Base-by-base conservation (phyloP, 1,284 basidiomycete genomes). In the Malassezia obtusa region DNA sequence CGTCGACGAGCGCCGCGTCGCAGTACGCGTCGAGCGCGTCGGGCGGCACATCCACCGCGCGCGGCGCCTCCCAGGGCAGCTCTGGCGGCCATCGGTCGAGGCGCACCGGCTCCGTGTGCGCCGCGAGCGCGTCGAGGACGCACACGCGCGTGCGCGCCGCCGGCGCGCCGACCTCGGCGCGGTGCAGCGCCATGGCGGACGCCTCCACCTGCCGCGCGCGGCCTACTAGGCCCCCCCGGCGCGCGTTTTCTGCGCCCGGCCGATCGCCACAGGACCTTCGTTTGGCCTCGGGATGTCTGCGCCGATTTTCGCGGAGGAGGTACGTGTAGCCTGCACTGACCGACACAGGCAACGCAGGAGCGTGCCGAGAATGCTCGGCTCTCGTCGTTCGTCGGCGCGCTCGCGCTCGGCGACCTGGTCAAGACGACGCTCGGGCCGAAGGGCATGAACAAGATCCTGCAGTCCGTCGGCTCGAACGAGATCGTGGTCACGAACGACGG, bases 401-500 rank as follows among this genome's bases (percentile, higher is more conserved):
- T 94, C 60, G 94, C 92, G 0, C 81, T 98, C 35, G 92, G 92
- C 48, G 92, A 98, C 77, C 83, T 98, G 60, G 90, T 98, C 74
- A 98, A 96, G 78, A 92, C 89, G 4, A 98, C 94, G 15, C 82
- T 98, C 7, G 92, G 92, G 12, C 94, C 92, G 35, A 99, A 98
- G 77, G 89, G 68, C 41, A 89, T 90, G 87, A 89, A 89, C 80
- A 90, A 90, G 77, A 90, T 91, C 60, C 81, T 91, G 38, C 89
- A 96, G 78, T 95, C 90, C 2, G 84, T 78, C 7, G 88, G 90
- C 3, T 84, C 86, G 0, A 90, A 89, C 30, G 87, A 91, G 37
- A 88, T 99, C 65, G 92, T 85, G 56, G 91, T 99, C 51, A 98
- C 94, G 15, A 99, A 98, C 76, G 94, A 98, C 75, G 94, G 94